Evolutionary conservation across 2,329 filamentous ascomycete genomes (phyloP), one percentile per base, ranked within the genome.

Genomic region (Colletotrichum sp.): DNA sequence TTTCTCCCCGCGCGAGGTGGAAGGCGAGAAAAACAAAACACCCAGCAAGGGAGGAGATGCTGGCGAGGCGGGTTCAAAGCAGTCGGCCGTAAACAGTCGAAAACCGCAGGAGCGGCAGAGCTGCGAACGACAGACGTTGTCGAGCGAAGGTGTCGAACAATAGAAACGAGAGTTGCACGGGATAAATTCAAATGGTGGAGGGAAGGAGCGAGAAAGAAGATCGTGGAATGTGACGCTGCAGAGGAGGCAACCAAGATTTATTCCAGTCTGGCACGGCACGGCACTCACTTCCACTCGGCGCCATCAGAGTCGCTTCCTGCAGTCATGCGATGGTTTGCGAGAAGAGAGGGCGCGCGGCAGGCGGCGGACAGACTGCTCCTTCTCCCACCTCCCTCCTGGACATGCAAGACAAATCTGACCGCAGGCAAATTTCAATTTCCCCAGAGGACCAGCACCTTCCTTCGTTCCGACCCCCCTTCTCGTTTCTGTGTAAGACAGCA

Each of bases 301-400:
- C 36, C n/a, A 24, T 21, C 36, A 33, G 57, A 29, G 54, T 27
- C 24, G 54, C 54, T 29, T 63, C 38, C 29, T 65, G 63, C 43
- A 59, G 27, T 69, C 31, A 57, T 31, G 16, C 27, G 21, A 24
- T 29, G 27, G 33, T 43, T 47, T 31, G 21, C 29, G 29, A 31
- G 29, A 31, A 5, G 29, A 31, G 24, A 64, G n/a, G 61, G 47
- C 62, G 38, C 38, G 18, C 38, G 38, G 38, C 38, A 47, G 38
- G 54, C 21, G 54, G 24, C 18, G 31, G 57, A 61, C 29, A 33
- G 57, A n/a, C 57, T 66, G 64, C 69, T 69, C 67, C 66, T 69
- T 67, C 67, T 62, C 59, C 70, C 77, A 69, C 78, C 75, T 78
- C 77, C 74, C 63, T 77, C 73, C 64, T 70, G 69, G 76, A 72